These are phyloP conservation scores for Parastagonospora nodorum DNA, from an alignment of 2,329 filamentous ascomycete species.

Conservation along the genomic window DNA sequence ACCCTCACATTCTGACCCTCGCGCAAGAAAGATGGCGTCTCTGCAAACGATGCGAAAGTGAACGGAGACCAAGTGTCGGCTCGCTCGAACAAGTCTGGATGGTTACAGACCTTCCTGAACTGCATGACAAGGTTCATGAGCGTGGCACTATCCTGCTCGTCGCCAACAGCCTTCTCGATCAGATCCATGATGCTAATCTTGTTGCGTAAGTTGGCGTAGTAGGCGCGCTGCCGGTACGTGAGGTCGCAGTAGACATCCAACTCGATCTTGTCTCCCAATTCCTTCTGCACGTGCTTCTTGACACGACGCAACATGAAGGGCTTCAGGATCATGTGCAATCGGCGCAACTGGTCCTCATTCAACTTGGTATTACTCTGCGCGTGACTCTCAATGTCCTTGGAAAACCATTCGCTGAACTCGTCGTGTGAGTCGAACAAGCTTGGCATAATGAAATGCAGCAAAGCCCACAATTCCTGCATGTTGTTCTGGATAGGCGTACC, in stretches of 20 bases:
- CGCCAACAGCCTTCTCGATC: slow-evolving; percentile 94
- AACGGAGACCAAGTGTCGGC: slow-evolving; percentile 89
- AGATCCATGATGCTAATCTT: slow-evolving; percentile 99
- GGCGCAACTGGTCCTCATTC: slow-evolving; percentile 95
- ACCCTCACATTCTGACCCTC: slow-evolving; percentile 82
- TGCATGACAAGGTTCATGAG: slow-evolving; percentile 99
- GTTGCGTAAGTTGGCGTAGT: slow-evolving; percentile 90
- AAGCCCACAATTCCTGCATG: slow-evolving; percentile 98
- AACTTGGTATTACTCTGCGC: slow-evolving; percentile 99
- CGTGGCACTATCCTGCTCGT: slow-evolving; percentile 92
- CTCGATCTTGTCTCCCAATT: slow-evolving; percentile 98
- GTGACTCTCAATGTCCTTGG: slow-evolving; percentile 95
- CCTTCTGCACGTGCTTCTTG: slow-evolving; percentile 99
- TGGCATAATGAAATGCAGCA: slow-evolving; percentile 99
- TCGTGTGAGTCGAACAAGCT: slow-evolving; percentile 94
- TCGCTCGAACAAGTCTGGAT: slow-evolving; percentile 94
- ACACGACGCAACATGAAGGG: slow-evolving; percentile 99
- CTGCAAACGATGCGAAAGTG: slow-evolving; percentile 83
- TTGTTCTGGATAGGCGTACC: slow-evolving; percentile 99
- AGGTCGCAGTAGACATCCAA: slow-evolving; percentile 94
- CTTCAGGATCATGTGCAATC: slow-evolving; percentile 98
- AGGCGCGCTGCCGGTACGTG: slow-evolving; percentile 92
- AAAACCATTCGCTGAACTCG: slow-evolving; percentile 93
- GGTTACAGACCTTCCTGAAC: slow-evolving; percentile 98
- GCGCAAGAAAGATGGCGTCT: slow-evolving; percentile 92